These are phyloP conservation scores for Suhomyces wounanorum DNA, from an alignment of 1,139 yeast genomes.

Conservation along the genomic window DNA sequence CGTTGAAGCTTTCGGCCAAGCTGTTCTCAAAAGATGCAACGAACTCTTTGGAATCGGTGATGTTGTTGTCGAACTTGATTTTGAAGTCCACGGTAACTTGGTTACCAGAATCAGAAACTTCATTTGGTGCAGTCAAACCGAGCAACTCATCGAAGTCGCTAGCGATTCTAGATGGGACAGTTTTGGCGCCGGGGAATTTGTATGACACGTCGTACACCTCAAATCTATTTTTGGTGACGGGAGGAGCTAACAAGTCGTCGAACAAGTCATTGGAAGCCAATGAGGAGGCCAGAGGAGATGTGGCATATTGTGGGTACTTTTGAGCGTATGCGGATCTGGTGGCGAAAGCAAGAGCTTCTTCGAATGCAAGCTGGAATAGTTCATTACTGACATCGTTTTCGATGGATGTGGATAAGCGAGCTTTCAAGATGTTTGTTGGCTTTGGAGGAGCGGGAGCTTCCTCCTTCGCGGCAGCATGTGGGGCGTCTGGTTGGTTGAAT, in stretches of 20 bases:
- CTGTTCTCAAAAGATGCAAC: constrained; percentile 37
- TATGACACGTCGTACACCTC: constrained; percentile 39
- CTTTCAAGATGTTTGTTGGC: constrained; percentile 32
- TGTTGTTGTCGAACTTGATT: constrained; percentile 36
- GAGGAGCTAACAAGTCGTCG: constrained; percentile 63
- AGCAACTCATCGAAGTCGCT: constrained; percentile 47
- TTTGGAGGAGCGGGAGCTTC: constrained; percentile 26
- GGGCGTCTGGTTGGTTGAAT: constrained; percentile 15
- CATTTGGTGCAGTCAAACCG: constrained; percentile 34
- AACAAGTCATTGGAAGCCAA: constrained; percentile 48
- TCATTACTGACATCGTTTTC: constrained; percentile 30
- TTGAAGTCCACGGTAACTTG: constrained; percentile 44
- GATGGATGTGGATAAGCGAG: constrained; percentile 30
- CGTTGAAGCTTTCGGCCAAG: constrained; percentile 20
- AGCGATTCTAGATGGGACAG: constrained; percentile 15
- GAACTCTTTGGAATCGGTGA: constrained; percentile 40
- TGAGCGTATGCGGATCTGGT: constrained; percentile 41
- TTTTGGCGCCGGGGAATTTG: constrained; percentile 24
- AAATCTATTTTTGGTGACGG: constrained; percentile 61
- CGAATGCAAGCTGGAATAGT: constrained; percentile 34
- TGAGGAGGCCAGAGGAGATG: constrained; percentile 37
- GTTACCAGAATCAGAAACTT: neutral
- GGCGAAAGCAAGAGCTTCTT: constrained; percentile 34
- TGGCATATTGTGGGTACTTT: constrained; percentile 46
- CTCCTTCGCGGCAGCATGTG: constrained; percentile 16